Base-by-base conservation (phyloP, 306 rosid species). In the Rubus parviflorus region DNA sequence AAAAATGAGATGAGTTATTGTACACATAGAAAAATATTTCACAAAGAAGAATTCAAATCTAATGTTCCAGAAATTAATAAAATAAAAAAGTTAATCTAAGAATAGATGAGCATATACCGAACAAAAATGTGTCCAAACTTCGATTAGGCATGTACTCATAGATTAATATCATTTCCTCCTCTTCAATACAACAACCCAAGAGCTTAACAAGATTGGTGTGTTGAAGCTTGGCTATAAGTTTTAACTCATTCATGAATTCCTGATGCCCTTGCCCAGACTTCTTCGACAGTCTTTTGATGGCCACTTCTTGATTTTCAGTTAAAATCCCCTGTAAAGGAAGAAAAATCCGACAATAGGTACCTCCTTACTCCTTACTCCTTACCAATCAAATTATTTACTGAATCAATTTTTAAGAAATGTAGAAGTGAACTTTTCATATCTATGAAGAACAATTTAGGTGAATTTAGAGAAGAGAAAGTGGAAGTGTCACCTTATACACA, bases 201-300 rank as follows among this genome's bases (percentile, higher is more conserved):
- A 88, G 83, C 62, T 85, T 74, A 38, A 89, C 91, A 42, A 82
- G 88, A 68, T 84, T 90, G 4, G 83, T 73, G 13, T 83, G 93
- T 2, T 87, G 85, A 51, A 85, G 87, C 62, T 87, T 89, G 8
- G 88, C 89, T 51, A 86, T 85, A 25, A 85, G 70, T 41, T 82
- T 43, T 3, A 83, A 73, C 77, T 84, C 90, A 54, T 84, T 86
- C 16, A 73, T 73, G 19, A 88, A 88, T 72, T 88, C 92, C 14
- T 83, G 23, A 4, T 84, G 69, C 4, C 94, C 94, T 82, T 86
- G 91, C 2, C 82, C 5, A 0, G 88, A 89, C 20, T 70, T 84
- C 62, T 70, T 84, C 0, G 86, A 85, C 61, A 85, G 80, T 54
- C 87, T 84, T 78, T 89, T 87, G 37, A 89, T 68, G 2, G 93